These are phyloP conservation scores for Trichophyton equinum DNA, from an alignment of 2,329 filamentous ascomycete species.

Conservation along the genomic window DNA sequence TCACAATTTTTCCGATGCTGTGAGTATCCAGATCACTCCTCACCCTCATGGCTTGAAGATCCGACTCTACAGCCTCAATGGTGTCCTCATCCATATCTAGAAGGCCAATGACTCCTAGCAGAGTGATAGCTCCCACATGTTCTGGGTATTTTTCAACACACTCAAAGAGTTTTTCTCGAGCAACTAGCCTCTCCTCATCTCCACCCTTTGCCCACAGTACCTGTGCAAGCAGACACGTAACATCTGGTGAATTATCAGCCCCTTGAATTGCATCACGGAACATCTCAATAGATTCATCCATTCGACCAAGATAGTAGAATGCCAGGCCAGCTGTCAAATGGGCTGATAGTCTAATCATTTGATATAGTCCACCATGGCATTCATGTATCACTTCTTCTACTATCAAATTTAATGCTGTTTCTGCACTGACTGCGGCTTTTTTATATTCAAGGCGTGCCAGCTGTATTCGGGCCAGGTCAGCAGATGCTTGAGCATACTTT, in stretches of 20 bases:
- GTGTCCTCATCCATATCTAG: slow-evolving; percentile 69
- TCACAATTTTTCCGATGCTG: slow-evolving; percentile 58
- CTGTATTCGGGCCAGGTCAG: slow-evolving; percentile 74
- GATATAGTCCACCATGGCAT: slow-evolving; percentile 47
- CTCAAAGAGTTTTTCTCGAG: slow-evolving; percentile 66
- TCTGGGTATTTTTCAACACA: slow-evolving; percentile 61
- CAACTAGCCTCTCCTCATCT: slow-evolving; percentile 59
- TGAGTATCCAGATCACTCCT: slow-evolving; percentile 49
- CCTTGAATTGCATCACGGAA: slow-evolving; percentile 72
- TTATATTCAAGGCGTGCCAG: slow-evolving; percentile 55
- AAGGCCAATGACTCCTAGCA: slow-evolving; percentile 73
- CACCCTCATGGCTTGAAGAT: slow-evolving; percentile 61
- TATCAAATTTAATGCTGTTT: slow-evolving; percentile 66
- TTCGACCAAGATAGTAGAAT: slow-evolving; percentile 55
- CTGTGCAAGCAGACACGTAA: slow-evolving; percentile 76
- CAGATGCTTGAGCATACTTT: slow-evolving; percentile 68
- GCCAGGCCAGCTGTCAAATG: slow-evolving; percentile 78
- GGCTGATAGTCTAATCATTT: slow-evolving; percentile 64
- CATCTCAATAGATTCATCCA: slow-evolving; percentile 59
- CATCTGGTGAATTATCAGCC: slow-evolving; percentile 63
- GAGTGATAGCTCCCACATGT: slow-evolving; percentile 65
- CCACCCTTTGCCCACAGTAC: slow-evolving; percentile 85
- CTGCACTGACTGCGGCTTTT: slow-evolving; percentile 64
- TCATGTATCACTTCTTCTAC: slow-evolving; percentile 57
- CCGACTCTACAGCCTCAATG: slow-evolving; percentile 64